Conservation (phyloP, 1,139 yeast genomes). For the Yamadazyma oceani region DNA sequence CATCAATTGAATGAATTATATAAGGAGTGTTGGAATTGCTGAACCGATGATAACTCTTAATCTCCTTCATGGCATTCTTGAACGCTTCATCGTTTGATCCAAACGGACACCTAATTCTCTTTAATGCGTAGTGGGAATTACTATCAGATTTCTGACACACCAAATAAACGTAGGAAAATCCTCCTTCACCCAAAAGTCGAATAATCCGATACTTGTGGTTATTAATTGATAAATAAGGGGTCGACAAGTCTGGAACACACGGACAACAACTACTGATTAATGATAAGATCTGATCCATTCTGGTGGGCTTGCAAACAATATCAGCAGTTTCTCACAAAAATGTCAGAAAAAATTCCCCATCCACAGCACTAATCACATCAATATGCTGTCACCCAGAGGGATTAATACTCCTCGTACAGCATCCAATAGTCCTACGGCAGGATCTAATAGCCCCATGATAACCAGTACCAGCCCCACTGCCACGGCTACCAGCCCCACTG, state of each 20-base stretch:
- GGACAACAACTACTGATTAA: slow-evolving; percentile 37
- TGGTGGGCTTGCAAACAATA: not conserved
- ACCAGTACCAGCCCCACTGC: not conserved
- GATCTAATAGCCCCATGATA: not conserved
- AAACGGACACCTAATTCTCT: slow-evolving; percentile 84
- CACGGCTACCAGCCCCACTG: too few relatives aligned
- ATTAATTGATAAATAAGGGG: slow-evolving; percentile 54
- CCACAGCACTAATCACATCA: too few relatives aligned
- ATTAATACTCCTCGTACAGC: not conserved
- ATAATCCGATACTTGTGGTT: slow-evolving; percentile 54
- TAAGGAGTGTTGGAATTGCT: slow-evolving; percentile 54
- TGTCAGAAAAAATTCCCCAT: not conserved
- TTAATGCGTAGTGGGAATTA: slow-evolving; percentile 65
- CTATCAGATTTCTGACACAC: slow-evolving; percentile 51
- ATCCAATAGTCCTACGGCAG: not conserved
- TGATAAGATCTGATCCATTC: slow-evolving; percentile 17
- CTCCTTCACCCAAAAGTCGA: slow-evolving; percentile 83
- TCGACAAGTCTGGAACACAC: slow-evolving; percentile 40
- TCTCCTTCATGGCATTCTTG: slow-evolving; percentile 70
- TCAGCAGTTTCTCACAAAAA: not conserved
- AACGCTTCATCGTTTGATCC: slow-evolving; percentile 67
- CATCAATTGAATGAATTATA: slow-evolving; percentile 70
- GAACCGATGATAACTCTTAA: slow-evolving; percentile 73
- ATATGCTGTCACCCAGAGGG: slow-evolving; percentile 13
- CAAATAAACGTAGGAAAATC: slow-evolving; percentile 84